Evolutionary conservation across 441 rosid genomes (phyloP), one percentile per base, ranked within the genome.

Genomic region (Hura crepitans): DNA sequence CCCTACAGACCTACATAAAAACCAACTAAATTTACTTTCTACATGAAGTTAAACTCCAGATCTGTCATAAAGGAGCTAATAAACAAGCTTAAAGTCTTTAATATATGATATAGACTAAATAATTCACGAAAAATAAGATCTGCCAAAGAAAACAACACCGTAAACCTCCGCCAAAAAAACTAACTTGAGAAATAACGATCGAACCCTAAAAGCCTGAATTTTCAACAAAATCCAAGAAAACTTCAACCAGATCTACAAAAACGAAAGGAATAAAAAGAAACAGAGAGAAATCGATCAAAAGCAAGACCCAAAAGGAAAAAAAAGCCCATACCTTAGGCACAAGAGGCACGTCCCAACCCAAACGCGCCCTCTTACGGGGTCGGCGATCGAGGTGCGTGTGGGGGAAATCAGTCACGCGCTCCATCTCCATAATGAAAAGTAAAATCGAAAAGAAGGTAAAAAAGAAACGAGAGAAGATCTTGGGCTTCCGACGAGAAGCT

Each of bases 271-370:
- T 4, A 27, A 7, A 64, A n/a, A 13, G 5, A 11, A 43, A 54
- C 49, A 39, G 14, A 4, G 17, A 27, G n/a, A 65, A 49, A 65
- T 4, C n/a, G 18, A 3, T 17, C 35, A 28, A 72, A 2, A 71
- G 35, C 18, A 43, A 51, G 73, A 28, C 72, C 53, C 15, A 7
- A 50, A 71, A 12, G n/a, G 23, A 69, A 12, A 6, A 22, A 35
- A 31, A 25, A 62, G 20, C 8, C 30, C 6, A 69, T 90, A 90
- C 98, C 96, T 87, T 85, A 0, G 89, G 85, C 1, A 83, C 70
- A 71, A 80, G 78, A 69, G 87, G 80, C 3, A 90, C 92, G 62
- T 92, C 98, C 98, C 98, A 90, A 51, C 98, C 98, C 69, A 92
- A 75, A 65, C 98, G 98, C 47, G 86, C 88, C 75, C 97, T 84